These are phyloP conservation scores for Ustilago sp. DNA, from an alignment of 1,284 basidiomycete genomes.

Conservation along the genomic window DNA sequence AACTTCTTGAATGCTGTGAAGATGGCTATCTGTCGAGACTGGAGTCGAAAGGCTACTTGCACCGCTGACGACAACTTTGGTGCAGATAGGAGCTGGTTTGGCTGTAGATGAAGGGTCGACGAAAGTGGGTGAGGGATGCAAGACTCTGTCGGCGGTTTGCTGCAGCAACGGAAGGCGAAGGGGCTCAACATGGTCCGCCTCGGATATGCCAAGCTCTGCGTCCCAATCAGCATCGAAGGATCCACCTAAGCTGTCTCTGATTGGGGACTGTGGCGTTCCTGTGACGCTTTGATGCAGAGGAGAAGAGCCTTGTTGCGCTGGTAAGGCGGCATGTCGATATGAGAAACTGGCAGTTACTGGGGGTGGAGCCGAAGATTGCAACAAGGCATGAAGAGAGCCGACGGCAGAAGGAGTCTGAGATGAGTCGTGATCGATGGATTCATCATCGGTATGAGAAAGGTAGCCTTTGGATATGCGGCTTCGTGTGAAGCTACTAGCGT, in stretches of 20 bases:
- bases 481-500: constrained; percentile 49
- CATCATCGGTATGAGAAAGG: constrained; percentile 26
- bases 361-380: background rate
- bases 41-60: constrained; percentile 5
- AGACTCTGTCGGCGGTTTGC: background rate
- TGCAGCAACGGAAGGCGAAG: constrained; percentile 23
- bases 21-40: background rate
- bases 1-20: constrained; percentile 12
- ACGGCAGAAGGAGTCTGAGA: background rate
- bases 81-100: background rate
- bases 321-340: background rate
- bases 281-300: background rate
- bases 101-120: background rate
- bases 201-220: constrained; percentile 39
- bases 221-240: constrained; percentile 47
- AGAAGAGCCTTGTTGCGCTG: background rate
- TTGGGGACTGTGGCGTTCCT: background rate
- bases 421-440: constrained; percentile 12
- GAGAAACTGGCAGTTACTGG: too few species aligned
- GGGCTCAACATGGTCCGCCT: constrained; percentile 24
- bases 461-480: constrained; percentile 35
- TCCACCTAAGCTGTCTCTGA: constrained; percentile 3
- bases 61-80: constrained; percentile 15
- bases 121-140: background rate
- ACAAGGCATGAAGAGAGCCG: background rate